These are phyloP conservation scores for Umbelopsis isabellina DNA, from an alignment of 192 early-diverging fungal species.

Conservation along the genomic window DNA sequence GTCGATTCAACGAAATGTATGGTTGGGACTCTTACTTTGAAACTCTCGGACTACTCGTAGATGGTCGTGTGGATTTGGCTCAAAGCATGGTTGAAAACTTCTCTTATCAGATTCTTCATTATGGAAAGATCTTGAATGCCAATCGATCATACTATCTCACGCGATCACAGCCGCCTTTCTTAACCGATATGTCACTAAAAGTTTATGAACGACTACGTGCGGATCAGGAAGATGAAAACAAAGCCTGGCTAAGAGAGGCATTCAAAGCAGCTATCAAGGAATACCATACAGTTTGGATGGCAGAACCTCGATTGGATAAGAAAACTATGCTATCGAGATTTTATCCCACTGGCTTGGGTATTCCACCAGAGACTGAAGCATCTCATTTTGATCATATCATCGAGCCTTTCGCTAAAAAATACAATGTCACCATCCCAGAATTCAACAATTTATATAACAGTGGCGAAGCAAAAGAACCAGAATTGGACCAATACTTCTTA, in stretches of 20 bases:
- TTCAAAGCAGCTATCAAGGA: constrained; percentile 87
- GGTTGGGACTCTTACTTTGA: constrained; percentile 99
- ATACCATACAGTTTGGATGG: constrained; percentile 92
- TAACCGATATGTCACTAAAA: constrained; percentile 93
- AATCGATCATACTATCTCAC: constrained; percentile 97
- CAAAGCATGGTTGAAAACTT: constrained; percentile 98
- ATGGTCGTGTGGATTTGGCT: constrained; percentile 84
- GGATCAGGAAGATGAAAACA: constrained; percentile 52
- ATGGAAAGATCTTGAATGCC: constrained; percentile 98
- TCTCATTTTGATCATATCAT: constrained; percentile 89
- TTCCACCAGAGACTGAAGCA: constrained; percentile 98
- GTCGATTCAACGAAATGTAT: constrained; percentile 99
- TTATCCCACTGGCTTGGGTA: constrained; percentile 87
- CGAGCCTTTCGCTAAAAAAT: constrained; percentile 73
- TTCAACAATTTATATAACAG: constrained; percentile 76
- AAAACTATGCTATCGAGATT: constrained; percentile 81
- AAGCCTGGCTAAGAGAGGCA: constrained; percentile 71
- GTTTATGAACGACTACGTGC: constrained; percentile 69
- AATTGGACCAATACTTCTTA: constrained; percentile 93
- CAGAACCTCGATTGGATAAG: constrained; percentile 73
- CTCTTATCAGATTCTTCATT: constrained; percentile 95
- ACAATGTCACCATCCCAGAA: constrained; percentile 68
- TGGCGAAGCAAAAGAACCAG: constrained; percentile 72
- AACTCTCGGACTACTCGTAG: constrained; percentile 82
- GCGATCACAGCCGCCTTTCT: constrained; percentile 96